These are phyloP conservation scores for Penicillium verrucosum DNA, from an alignment of 2,329 filamentous ascomycete genomes.

Conservation along the genomic window DNA sequence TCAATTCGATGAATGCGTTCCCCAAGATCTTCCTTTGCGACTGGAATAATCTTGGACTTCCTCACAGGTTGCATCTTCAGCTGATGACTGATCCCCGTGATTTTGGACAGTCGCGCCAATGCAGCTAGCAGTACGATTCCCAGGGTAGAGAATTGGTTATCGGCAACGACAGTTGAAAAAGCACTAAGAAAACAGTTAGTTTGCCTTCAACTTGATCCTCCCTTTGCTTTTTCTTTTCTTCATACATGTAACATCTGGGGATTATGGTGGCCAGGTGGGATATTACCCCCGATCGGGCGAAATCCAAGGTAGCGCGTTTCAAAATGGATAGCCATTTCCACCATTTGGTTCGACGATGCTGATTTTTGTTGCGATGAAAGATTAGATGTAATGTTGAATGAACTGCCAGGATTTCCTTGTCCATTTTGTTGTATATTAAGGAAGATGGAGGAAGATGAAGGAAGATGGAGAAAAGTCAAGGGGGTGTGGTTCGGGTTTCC, in stretches of 20 bases:
- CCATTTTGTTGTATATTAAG: slow-evolving; percentile 4
- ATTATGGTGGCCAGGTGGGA: slow-evolving; percentile 34
- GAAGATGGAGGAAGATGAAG: too few relatives aligned
- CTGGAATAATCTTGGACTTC: not conserved
- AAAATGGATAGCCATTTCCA: slow-evolving; percentile 72
- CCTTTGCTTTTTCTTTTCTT: not conserved
- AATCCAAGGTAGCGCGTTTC: slow-evolving; percentile 60
- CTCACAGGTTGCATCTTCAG: slow-evolving; percentile 11
- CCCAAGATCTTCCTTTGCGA: slow-evolving; percentile 24
- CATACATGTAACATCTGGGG: slow-evolving; percentile 44
- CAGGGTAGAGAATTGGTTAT: slow-evolving; percentile 69
- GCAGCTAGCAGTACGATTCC: slow-evolving; percentile 66
- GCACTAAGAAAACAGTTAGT: slow-evolving; percentile 27
- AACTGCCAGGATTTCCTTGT: slow-evolving; percentile 30
- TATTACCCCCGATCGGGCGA: slow-evolving; percentile 45
- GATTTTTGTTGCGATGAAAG: slow-evolving; percentile 83
- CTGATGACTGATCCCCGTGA: slow-evolving; percentile 37
- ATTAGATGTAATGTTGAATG: slow-evolving; percentile 62
- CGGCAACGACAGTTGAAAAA: slow-evolving; percentile 68
- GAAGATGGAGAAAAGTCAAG: too few relatives aligned
- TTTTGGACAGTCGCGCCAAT: slow-evolving; percentile 57
- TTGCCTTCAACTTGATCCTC: too few relatives aligned
- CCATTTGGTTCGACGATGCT: slow-evolving; percentile 79
- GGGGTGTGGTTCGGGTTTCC: too few relatives aligned
- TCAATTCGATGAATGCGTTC: slow-evolving; percentile 23